These are phyloP conservation scores for Penicillium sp. DNA, from an alignment of 2,329 filamentous ascomycete genomes.

Conservation along the genomic window DNA sequence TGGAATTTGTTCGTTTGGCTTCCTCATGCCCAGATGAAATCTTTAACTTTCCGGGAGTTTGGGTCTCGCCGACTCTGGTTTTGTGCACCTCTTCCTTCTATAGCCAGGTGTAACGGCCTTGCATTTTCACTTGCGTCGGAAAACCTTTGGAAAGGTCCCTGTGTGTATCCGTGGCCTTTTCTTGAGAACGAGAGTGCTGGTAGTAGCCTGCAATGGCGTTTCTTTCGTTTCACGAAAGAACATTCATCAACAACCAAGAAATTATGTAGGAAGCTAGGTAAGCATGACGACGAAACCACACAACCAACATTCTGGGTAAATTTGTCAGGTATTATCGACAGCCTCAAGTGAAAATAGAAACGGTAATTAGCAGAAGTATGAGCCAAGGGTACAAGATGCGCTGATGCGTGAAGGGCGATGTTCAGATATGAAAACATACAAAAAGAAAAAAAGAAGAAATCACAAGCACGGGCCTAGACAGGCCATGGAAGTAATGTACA, in stretches of 20 bases:
- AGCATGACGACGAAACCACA: background rate
- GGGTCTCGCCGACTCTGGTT: too few relatives aligned
- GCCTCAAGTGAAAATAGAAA: background rate
- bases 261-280: background rate
- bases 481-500: background rate
- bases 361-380: background rate
- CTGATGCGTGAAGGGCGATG: background rate
- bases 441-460: background rate
- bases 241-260: background rate
- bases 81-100: too few relatives aligned
- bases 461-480: background rate
- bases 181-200: too few relatives aligned
- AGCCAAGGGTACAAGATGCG: background rate
- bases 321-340: too few relatives aligned
- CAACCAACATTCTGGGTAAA: too few relatives aligned
- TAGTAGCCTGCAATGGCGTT: accelerated
- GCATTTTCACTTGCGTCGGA: too few relatives aligned
- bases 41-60: too few relatives aligned
- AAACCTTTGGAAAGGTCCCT: too few relatives aligned
- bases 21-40: too few relatives aligned
- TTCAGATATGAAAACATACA: background rate
- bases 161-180: too few relatives aligned
- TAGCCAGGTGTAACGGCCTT: too few relatives aligned
- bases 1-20: too few relatives aligned
- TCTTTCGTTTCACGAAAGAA: background rate